Conservation (phyloP, 768 basidiomycete species). For the Mycena sanguinolenta region DNA sequence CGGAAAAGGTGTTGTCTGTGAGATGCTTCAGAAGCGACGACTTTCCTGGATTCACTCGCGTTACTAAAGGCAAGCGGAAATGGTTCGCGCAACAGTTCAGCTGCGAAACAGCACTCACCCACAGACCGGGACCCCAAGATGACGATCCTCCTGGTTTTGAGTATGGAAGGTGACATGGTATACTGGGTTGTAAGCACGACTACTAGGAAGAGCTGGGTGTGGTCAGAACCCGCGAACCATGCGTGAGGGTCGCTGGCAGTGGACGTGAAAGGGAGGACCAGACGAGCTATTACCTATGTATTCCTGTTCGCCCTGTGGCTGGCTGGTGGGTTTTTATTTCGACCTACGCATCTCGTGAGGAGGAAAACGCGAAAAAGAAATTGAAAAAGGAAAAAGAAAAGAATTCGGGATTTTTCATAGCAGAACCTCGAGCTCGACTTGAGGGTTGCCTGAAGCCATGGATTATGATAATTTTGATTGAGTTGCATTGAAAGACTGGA, state of each 20-base stretch:
- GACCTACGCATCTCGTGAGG: too few relatives aligned
- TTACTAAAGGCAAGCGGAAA: conserved; percentile 25
- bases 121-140: conserved; percentile 90
- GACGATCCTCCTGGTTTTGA: conserved; percentile 76
- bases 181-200: neutral
- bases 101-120: conserved; percentile 63
- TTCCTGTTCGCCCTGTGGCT: too few relatives aligned
- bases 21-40: conserved; percentile 94
- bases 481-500: too few relatives aligned
- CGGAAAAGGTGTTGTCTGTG: conserved; percentile 92
- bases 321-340: too few relatives aligned
- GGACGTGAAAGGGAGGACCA: too few relatives aligned
- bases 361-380: too few relatives aligned
- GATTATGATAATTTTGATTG: too few relatives aligned
- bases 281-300: too few relatives aligned
- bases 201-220: neutral
- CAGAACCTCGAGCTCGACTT: too few relatives aligned
- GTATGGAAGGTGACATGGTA: conserved; percentile 22
- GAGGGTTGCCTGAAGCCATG: too few relatives aligned
- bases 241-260: conserved; percentile 4
- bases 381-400: too few relatives aligned
- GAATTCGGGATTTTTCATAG: too few relatives aligned
- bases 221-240: neutral
- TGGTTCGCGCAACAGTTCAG: conserved; percentile 31
- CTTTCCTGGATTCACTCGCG: conserved; percentile 73